Conservation (phyloP, 129 eudicot genomes). For the Saussurea involucrata region DNA sequence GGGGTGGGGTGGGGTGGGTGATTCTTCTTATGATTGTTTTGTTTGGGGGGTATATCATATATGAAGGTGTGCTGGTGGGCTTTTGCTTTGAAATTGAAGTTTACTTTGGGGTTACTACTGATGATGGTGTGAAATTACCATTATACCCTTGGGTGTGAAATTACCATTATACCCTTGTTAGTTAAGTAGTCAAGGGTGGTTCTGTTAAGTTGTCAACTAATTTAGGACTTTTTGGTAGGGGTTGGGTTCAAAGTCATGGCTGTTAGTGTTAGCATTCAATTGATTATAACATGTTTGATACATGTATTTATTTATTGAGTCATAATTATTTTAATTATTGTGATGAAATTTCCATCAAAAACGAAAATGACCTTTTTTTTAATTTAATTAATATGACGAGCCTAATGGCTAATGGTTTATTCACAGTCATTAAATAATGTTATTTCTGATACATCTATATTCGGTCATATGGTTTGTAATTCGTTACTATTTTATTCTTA, state of each 20-base stretch:
- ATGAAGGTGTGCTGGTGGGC: conserved; percentile 24
- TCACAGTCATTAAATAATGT: neutral
- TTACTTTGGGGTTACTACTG: conserved; percentile 29
- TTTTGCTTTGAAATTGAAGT: conserved; percentile 24
- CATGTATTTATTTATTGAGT: neutral
- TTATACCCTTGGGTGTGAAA: neutral
- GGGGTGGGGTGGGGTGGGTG: neutral
- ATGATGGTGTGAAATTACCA: conserved; percentile 7
- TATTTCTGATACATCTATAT: too few relatives aligned
- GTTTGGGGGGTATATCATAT: conserved; percentile 6
- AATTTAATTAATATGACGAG: neutral
- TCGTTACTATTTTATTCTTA: too few relatives aligned
- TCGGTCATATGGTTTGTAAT: too few relatives aligned
- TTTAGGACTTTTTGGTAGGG: conserved; percentile 23
- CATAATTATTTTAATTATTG: neutral
- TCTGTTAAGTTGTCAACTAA: conserved; percentile 28
- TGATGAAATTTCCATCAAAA: neutral
- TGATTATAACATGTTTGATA: conserved; percentile 1
- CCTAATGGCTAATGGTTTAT: neutral
- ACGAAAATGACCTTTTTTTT: neutral
- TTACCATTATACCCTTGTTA: conserved; percentile 14
- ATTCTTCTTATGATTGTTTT: conserved; percentile 3
- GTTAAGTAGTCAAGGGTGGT: conserved; percentile 29
- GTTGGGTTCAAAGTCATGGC: conserved; percentile 12
- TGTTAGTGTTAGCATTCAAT: conserved; percentile 8